A percentile compares a stretch with the other conserved stretches of the same genome.
These are phyloP conservation scores for Hemileia vastatrix DNA, from an alignment of 1,284 basidiomycete genomes.

Conservation along the genomic window DNA sequence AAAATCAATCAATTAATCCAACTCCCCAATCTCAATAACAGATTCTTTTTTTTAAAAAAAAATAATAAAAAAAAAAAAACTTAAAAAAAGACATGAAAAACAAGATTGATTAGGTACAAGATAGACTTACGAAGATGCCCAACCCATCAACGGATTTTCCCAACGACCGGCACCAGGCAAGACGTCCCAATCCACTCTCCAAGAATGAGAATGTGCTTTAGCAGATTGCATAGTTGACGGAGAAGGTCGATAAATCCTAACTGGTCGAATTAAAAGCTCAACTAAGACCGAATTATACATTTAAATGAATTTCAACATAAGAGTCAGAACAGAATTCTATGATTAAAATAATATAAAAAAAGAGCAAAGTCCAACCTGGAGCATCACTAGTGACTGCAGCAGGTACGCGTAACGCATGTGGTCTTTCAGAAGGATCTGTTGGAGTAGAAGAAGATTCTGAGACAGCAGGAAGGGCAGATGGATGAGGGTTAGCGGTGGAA, in stretches of 20 bases:
- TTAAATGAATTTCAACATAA: neutral
- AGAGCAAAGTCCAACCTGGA: neutral
- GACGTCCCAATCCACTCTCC: conserved; percentile 92
- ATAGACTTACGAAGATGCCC: conserved; percentile 70
- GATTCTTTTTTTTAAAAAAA: neutral
- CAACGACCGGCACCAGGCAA: conserved; percentile 79
- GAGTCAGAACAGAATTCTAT: neutral
- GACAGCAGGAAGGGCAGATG: too few species aligned
- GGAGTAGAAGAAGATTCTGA: too few species aligned
- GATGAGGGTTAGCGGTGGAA: too few species aligned
- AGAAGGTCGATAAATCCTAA: conserved; percentile 87
- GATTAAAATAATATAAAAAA: neutral
- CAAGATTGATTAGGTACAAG: neutral
- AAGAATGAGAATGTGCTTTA: conserved; percentile 70
- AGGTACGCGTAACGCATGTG: conserved; percentile 3
- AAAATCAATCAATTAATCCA: neutral
- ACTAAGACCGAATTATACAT: conserved; percentile 47
- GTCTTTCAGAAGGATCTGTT: too few species aligned
- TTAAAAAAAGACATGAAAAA: neutral
- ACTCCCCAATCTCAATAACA: too few species aligned
- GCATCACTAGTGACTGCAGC: conserved; percentile 22
- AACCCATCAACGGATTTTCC: conserved; percentile 99
- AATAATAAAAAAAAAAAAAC: neutral
- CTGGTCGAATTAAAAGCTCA: conserved; percentile 73
- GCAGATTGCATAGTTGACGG: conserved; percentile 94